A percentile compares a stretch with the other conserved stretches of the same genome.
These are phyloP conservation scores for Lactarius sanguifluus DNA, from an alignment of 768 basidiomycete genomes.

Conservation along the genomic window DNA sequence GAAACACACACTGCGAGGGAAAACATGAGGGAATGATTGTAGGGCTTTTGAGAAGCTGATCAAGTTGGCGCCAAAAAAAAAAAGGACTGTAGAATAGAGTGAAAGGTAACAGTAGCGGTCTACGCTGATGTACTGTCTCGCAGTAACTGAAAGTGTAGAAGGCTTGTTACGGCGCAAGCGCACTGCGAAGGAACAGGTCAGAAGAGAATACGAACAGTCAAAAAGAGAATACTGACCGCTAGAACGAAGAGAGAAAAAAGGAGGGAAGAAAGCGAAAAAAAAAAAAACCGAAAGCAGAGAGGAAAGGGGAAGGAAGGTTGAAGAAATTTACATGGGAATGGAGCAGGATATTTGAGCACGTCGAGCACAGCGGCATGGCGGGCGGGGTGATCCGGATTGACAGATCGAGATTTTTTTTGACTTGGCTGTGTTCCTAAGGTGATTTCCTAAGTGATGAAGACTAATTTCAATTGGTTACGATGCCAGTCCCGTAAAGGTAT, in stretches of 20 bases:
- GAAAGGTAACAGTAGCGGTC: constrained; percentile 56
- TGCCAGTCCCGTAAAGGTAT: constrained; percentile 1
- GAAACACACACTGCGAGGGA: constrained; percentile 59
- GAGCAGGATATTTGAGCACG: neutral
- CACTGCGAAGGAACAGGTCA: constrained; percentile 33
- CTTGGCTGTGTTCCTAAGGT: neutral
- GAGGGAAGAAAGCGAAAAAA: constrained; percentile 24
- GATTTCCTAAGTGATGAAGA: neutral
- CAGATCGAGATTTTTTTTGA: neutral
- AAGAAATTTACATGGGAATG: neutral
- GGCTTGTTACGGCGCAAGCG: constrained; percentile 46
- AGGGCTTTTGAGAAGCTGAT: constrained; percentile 37
- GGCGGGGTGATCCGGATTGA: neutral
- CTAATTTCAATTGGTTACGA: constrained; percentile 6
- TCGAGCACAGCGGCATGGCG: no score
- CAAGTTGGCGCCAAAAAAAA: constrained; percentile 36
- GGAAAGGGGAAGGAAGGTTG: neutral
- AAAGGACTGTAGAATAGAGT: constrained; percentile 40
- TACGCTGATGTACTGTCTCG: constrained; percentile 74
- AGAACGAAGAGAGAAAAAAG: constrained; percentile 36
- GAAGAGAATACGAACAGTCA: constrained; percentile 5
- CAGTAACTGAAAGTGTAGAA: constrained; percentile 47
- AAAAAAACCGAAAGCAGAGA: neutral
- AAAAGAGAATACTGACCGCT: constrained; percentile 42
- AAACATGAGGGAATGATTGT: constrained; percentile 52